Conservation (phyloP, 2,329 filamentous ascomycete genomes). For the Aspergillus cejpii region DNA sequence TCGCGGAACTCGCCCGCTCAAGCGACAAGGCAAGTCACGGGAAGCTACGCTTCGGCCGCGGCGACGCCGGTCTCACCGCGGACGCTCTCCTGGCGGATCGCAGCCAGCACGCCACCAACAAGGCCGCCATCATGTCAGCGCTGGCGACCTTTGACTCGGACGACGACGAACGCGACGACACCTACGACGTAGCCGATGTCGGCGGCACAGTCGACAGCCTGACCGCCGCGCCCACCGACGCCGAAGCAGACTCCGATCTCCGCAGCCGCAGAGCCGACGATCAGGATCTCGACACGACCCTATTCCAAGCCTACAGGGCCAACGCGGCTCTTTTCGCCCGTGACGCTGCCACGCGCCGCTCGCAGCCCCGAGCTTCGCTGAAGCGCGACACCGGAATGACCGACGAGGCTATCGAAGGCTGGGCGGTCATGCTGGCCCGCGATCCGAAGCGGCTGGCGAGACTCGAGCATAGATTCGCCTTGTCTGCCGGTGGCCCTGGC, state of each 20-base stretch:
- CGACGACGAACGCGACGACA: conserved; percentile 94
- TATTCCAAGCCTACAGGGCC: conserved; percentile 67
- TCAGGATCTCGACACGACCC: conserved; percentile 53
- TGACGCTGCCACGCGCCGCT: conserved; percentile 62
- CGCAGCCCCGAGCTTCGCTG: conserved; percentile 56
- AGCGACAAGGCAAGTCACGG: conserved; percentile 36
- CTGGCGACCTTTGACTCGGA: conserved; percentile 85
- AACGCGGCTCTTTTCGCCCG: conserved; percentile 62
- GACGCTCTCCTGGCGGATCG: conserved; percentile 64
- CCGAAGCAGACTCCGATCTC: conserved; percentile 52
- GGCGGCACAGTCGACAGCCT: conserved; percentile 73
- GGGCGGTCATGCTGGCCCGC: conserved; percentile 76
- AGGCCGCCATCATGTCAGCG: conserved; percentile 81
- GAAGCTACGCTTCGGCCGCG: conserved; percentile 72
- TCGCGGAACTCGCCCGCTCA: conserved; percentile 63
- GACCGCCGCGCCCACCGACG: conserved; percentile 39
- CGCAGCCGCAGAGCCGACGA: conserved; percentile 32
- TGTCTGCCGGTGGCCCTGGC: conserved; percentile 51
- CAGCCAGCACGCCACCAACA: conserved; percentile 57
- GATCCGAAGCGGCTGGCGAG: conserved; percentile 62
- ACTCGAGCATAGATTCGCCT: conserved; percentile 63
- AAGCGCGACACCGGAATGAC: conserved; percentile 78
- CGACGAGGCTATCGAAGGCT: conserved; percentile 89
- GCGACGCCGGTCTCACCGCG: conserved; percentile 55
- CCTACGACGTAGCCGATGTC: conserved; percentile 87